Evolutionary conservation across 2,329 filamentous ascomycete genomes (phyloP), one percentile per base, ranked within the genome.

Genomic region (Sporothrix protearum): DNA sequence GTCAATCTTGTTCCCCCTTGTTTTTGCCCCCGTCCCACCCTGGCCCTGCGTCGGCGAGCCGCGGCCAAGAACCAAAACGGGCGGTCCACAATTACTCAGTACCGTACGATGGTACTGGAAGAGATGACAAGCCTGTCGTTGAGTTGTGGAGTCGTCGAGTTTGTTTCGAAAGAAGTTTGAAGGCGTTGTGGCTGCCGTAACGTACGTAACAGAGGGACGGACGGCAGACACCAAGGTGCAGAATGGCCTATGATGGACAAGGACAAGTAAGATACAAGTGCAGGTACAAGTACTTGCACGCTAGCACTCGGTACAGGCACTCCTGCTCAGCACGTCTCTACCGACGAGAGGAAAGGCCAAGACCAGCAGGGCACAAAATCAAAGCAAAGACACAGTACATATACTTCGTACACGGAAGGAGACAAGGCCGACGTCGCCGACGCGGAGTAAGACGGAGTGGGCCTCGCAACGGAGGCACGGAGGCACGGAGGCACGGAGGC

Each of bases 11-110:
- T n/a, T n/a, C 47, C n/a, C 22, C 49, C 22, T n/a, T 51, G n/a
- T 22, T 51, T 33, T 57, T 57, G 22, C 28, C 55, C 55, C 59
- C n/a, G 12, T 45, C 39, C 59, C 36, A 63, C 61, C 39, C 25
- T 64, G 57, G 33, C 59, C 36, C 59, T 64, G 36, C 61, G 39
- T 64, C 61, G 61, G 61, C 61, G 61, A 64, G 61, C 39, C 36
- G 45, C 61, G 61, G 61, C 61, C 61, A 64, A 45, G 47, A 45
- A 64, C 61, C 61, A 25, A 64, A 64, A 64, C 61, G 22, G 61
- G 39, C 61, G 39, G n/a, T 64, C 22, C 61, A 64, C 61, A 47
- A 42, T 25, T 19, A 25, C 42, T n/a, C n/a, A n/a, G n/a, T n/a
- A n/a, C n/a, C n/a, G n/a, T n/a, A n/a, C n/a, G n/a, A n/a, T n/a